Base-by-base conservation (phyloP, 176 grass and related monocot genomes). In the Oryza meyeriana region DNA sequence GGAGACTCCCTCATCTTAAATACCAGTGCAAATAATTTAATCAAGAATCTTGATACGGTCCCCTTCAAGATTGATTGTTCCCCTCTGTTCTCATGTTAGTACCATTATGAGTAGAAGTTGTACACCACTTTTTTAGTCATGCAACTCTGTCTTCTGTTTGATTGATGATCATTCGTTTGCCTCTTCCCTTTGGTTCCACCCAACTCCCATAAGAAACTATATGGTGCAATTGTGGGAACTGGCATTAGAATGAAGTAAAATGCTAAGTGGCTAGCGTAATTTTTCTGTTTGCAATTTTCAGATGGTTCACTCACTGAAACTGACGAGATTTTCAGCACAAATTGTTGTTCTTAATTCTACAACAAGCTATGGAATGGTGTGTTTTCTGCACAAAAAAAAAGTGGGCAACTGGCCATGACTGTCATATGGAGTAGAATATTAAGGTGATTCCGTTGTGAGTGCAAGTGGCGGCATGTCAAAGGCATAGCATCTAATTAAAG, bases 21-120 rank as follows among this genome's bases (percentile, higher is more conserved):
- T 77, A 74, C 2, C 2, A 69, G 47, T 9, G 22, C 42, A 73
- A 33, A 62, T 12, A n/a, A 14, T 72, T 74, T 50, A 65, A 61
- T 72, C 39, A n/a, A 69, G 63, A 87, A 78, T 87, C 30, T 61
- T 33, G 75, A 47, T 39, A 47, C 62, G 62, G 76, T 61, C 62
- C 81, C 69, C 62, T 83, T 72, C 45, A 55, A 79, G 61, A 81
- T n/a, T 29, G 55, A 59, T 59, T 52, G n/a, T 70, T 75, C 73
- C 35, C 72, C 16, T 52, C 73, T 79, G 36, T 78, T 82, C 22
- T 14, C 58, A 76, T 61, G 71, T 75, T 64, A 41, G 78, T 18
- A 45, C 4, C 32, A 61, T 78, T 47, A 77, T 71, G 65, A 28
- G 11, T 1, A 69, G 55, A 10, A 59, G 55, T 52, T 47, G 30